Conservation (phyloP, 306 rosid species). For the Vigna hirtella region DNA sequence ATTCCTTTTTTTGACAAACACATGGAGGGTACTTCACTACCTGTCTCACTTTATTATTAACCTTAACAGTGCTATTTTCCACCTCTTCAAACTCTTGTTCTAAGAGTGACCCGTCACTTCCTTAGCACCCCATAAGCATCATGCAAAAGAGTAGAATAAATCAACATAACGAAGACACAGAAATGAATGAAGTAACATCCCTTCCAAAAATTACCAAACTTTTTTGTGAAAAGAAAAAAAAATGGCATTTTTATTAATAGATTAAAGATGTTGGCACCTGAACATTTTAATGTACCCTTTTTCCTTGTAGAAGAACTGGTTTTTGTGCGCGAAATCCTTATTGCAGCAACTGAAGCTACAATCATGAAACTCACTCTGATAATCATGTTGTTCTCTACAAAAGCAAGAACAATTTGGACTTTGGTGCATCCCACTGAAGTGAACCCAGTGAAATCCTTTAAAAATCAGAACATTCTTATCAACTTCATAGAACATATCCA, state of each 20-base stretch:
- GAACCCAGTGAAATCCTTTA: conserved; percentile 38
- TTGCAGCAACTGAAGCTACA: conserved; percentile 53
- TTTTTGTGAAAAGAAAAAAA: neutral
- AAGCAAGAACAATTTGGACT: conserved; percentile 14
- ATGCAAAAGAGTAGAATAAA: conserved; percentile 15
- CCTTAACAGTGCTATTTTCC: conserved; percentile 36
- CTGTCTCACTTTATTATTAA: neutral
- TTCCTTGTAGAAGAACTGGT: conserved; percentile 28
- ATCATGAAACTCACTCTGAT: conserved; percentile 57
- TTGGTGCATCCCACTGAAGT: conserved; percentile 24
- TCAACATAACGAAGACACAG: conserved; percentile 20
- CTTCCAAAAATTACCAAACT: neutral
- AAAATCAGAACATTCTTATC: conserved; percentile 47
- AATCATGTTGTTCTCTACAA: conserved; percentile 43
- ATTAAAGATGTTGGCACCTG: conserved; percentile 40
- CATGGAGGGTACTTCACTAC: neutral
- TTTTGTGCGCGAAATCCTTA: conserved; percentile 44
- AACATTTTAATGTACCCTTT: neutral
- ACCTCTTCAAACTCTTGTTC: conserved; percentile 32
- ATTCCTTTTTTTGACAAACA: neutral
- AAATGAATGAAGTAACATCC: neutral
- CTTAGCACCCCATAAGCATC: conserved; percentile 37
- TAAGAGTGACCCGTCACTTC: conserved; percentile 37
- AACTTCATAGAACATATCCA: neutral
- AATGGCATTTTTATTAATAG: neutral